Evolutionary conservation across 331 rosid genomes (phyloP).

Genomic region (Stylosanthes scabra): DNA sequence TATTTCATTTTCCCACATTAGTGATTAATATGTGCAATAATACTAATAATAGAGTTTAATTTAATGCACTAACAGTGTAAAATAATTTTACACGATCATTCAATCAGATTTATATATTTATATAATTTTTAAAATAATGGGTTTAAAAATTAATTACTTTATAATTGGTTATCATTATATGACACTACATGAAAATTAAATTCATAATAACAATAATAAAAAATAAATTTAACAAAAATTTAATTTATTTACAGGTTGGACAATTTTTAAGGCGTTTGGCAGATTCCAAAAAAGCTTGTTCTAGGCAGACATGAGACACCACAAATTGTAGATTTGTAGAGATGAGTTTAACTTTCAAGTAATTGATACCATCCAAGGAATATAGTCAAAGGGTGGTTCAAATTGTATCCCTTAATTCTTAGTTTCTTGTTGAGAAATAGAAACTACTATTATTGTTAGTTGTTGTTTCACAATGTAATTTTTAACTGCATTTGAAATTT

Average conservation of each 20-base stretch:
- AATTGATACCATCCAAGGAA: conserved; percentile 41
- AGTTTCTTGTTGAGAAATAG: conserved; percentile 35
- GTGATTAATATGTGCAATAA: not conserved
- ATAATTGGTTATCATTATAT: no score
- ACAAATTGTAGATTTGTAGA: conserved; percentile 42
- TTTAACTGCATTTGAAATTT: not conserved
- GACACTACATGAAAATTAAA: no score
- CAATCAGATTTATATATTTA: no score
- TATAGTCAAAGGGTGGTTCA: conserved; percentile 50
- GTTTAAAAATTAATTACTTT: no score
- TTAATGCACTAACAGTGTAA: no score
- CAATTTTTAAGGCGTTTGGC: conserved; percentile 77
- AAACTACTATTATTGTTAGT: conserved; percentile 26
- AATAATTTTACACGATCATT: no score
- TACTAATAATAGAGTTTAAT: no score
- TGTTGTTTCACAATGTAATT: conserved; percentile 31
- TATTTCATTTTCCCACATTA: not conserved
- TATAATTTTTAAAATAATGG: no score
- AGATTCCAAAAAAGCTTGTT: conserved; percentile 62
- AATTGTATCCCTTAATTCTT: conserved; percentile 33
- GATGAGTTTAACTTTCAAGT: conserved; percentile 26
- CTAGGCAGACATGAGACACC: not conserved
- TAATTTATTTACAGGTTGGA: conserved; percentile 55
- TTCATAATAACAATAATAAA: no score
- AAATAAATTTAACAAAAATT: not conserved